A percentile compares a stretch with the other conserved stretches of the same genome.
Conservation (phyloP, 1,284 basidiomycete genomes). For the Tylopilus sp. region DNA sequence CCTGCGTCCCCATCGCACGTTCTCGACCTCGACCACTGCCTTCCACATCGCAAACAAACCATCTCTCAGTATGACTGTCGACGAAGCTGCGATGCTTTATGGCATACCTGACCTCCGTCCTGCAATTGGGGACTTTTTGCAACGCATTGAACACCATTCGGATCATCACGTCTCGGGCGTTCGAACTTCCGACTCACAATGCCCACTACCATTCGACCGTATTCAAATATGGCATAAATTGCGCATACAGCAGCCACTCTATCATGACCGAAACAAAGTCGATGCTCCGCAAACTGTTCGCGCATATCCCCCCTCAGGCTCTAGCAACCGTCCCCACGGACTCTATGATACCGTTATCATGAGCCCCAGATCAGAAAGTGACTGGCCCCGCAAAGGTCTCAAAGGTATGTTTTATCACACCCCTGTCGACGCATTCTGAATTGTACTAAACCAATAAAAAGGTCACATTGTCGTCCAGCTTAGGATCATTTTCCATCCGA, state of each 20-base stretch:
- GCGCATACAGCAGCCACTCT: background rate
- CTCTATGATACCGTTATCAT: background rate
- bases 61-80: too few species aligned
- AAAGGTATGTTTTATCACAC: too few species aligned
- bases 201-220: too few species aligned
- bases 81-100: too few species aligned
- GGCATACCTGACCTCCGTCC: background rate
- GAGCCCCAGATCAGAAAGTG: too few species aligned
- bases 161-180: background rate
- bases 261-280: background rate
- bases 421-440: too few species aligned
- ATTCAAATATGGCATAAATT: background rate
- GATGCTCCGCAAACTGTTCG: background rate
- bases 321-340: background rate
- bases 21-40: background rate
- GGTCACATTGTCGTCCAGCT: too few species aligned
- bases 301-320: background rate
- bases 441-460: too few species aligned
- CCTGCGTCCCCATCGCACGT: background rate
- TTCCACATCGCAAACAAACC: background rate
- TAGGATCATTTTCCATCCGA: too few species aligned
- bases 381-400: too few species aligned
- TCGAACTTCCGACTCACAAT: too few species aligned
- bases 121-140: background rate
- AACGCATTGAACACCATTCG: too few species aligned